Base-by-base conservation (phyloP, 1,139 yeast species). In the Debaryomyces subglobosus region DNA sequence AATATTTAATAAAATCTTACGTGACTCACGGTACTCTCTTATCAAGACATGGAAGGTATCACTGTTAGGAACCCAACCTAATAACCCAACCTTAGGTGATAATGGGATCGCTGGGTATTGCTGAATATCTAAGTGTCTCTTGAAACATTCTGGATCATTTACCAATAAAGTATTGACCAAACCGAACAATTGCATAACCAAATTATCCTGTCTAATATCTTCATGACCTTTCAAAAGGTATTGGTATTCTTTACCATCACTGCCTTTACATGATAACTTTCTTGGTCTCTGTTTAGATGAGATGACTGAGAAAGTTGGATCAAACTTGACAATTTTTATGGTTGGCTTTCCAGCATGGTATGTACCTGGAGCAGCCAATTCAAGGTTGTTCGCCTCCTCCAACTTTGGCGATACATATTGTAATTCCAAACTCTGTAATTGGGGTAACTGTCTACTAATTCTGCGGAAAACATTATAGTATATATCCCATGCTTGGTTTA, bases 401-500 rank as follows among this genome's bases (percentile, higher is more conserved):
- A 95, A 73, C 58, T 87, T 88, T 1, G 99, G 97, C 2, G 98
- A 91, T 7, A 92, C 97, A 63, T 89, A 94, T 65, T 91, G 97
- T 51, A 94, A 72, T 57, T 95, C 99, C 53, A 94, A 76, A 24
- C 90, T 85, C 52, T 88, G 91, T 41, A 92, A 71, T 62, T 89
- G 96, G 1, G 96, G 96, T 40, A 95, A 71, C 65, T 91, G 97
- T 53, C 96, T 81, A 54, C 91, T 85, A 50, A 95, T 90, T 53
- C 96, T 82, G 57, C 97, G 81, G 81, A 94, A 94, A 3, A 94
- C 97, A 56, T 88, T 88, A 65, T 92, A 92, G 63, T 94, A 94
- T 23, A 92, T 86, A 66, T 94, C 98, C 99, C 99, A 94, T 0
- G 98, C 98, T 65, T 92, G 98, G 61, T 92, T 92, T 64, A 95